Base-by-base conservation (phyloP, 2,329 filamentous ascomycete species). In the Colletotrichum coccodes region DNA sequence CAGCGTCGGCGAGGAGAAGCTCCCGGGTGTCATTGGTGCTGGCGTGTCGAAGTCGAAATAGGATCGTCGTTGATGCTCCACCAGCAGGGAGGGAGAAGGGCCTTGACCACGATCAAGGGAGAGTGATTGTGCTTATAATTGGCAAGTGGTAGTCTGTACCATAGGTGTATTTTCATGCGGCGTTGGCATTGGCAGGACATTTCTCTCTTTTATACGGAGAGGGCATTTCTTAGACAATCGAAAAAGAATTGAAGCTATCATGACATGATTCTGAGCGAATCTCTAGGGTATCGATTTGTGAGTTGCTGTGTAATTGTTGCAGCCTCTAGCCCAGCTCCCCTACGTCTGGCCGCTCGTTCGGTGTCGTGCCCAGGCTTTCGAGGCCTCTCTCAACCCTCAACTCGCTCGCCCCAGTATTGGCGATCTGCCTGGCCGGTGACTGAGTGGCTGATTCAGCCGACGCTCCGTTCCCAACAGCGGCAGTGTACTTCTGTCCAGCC, bases 11-110 rank as follows among this genome's bases (percentile, higher is more conserved):
- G 89, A 92, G 78, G 91, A 97, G 83, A 92, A 94, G 81, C 85
- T 98, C 72, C 96, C 96, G 0, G 94, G 94, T 74, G 95, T 99
- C 9, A 95, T 99, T 79, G 94, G 94, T n/a, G 96, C 96, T 54
- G 96, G 96, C 71, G 95, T 99, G 42, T 93, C 92, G 72, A 89
- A 90, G 67, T 86, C 90, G 38, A 94, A 91, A 80, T 89, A 83
- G 76, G 38, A 36, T 5, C n/a, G 53, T 42, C 32, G 30, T 68
- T 49, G 50, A 61, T 59, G 30, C 44, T 49, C 32, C n/a, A 28
- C 40, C 38, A 42, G 36, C 21, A 58, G 54, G 14, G 14, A n/a
- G 30, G 26, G 30, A 38, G 34, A 18, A 23, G 44, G 60, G 38
- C 26, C 38, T 56, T 47, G 56, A 23, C 40, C 11, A 23, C 28